Evolutionary conservation across 352 stramenopile species (phyloP).

Genomic region (Pythium apleroticum): DNA sequence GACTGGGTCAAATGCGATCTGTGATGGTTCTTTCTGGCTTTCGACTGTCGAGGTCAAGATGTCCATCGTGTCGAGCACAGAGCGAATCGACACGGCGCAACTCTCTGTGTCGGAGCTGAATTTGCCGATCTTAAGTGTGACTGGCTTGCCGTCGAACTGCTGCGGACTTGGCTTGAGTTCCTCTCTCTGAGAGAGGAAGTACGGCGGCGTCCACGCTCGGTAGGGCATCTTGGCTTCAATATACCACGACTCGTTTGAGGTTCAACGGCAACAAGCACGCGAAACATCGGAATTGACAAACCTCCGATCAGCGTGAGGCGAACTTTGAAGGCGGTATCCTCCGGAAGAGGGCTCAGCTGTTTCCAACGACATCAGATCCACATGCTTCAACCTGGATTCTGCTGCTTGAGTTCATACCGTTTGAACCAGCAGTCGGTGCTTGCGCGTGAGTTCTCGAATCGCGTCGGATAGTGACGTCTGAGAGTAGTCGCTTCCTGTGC

Average conservation of each 20-base stretch:
- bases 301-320: slow-evolving; percentile 22
- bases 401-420: slow-evolving; percentile 19
- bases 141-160: not conserved
- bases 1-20: slow-evolving; percentile 22
- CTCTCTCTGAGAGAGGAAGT: not conserved
- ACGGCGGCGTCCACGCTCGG: slow-evolving; percentile 26
- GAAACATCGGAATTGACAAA: not conserved
- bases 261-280: not conserved
- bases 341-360: slow-evolving; percentile 22
- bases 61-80: slow-evolving; percentile 9
- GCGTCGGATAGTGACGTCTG: slow-evolving; percentile 8
- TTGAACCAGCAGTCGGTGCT: slow-evolving; percentile 29
- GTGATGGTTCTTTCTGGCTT: not conserved
- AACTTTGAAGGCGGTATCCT: slow-evolving; percentile 16
- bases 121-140: slow-evolving; percentile 13
- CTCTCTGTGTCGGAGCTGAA: slow-evolving; percentile 5
- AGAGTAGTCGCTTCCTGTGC: slow-evolving; percentile 4
- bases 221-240: slow-evolving; percentile 23
- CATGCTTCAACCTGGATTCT: not conserved
- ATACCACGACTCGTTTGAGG: not conserved
- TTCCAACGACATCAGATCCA: not conserved
- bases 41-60: not conserved
- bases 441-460: slow-evolving; percentile 23
- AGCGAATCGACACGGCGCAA: slow-evolving; percentile 20
- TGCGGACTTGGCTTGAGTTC: not conserved